Base-by-base conservation (phyloP, 192 early-diverging fungal genomes). In the Gigaspora rosea region DNA sequence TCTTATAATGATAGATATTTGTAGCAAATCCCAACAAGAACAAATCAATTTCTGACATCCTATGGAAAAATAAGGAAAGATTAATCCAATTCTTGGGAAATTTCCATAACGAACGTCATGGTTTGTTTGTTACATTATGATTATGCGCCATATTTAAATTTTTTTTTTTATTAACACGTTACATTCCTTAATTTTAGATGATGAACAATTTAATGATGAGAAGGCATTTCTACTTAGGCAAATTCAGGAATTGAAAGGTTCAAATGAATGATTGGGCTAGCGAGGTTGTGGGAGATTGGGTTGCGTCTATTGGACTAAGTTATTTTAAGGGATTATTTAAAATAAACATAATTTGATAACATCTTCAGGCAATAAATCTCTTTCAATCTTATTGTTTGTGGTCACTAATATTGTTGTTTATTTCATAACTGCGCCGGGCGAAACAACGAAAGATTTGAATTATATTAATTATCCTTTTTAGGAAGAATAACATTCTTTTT, bases 141-240 rank as follows among this genome's bases (percentile, higher is more conserved):
- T 56, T 58, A 36, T n/a, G 62, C 27, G 69, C 11, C 11, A 50
- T 20, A 63, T n/a, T 58, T 35, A 46, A 56, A 41, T 46, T 32
- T 16, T 65, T 56, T 15, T 27, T 58, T 54, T 56, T 74, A 48
- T 35, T 52, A 18, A 41, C 7, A 7, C 7, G 27, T 2, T 41
- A 41, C 7, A 41, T 41, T 3, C 7, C 41, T 47, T 48, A 10
- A 59, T n/a, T 13, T 58, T 76, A 95, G 95, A 95, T 80, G 96
- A 99, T 86, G 97, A 99, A 86, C 96, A 96, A 84, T 99, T 99
- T 82, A 96, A 96, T 77, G 96, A 98, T 83, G 97, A 99, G 79
- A 99, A 99, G 85, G 90, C 92, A 6, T 99, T 97, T 80, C 85
- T 99, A 71, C 87, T 97, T 71, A 95, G 93, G 78, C 94, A 97